Conservation (phyloP, 495 filamentous ascomycete genomes). For the Letharia lupina region DNA sequence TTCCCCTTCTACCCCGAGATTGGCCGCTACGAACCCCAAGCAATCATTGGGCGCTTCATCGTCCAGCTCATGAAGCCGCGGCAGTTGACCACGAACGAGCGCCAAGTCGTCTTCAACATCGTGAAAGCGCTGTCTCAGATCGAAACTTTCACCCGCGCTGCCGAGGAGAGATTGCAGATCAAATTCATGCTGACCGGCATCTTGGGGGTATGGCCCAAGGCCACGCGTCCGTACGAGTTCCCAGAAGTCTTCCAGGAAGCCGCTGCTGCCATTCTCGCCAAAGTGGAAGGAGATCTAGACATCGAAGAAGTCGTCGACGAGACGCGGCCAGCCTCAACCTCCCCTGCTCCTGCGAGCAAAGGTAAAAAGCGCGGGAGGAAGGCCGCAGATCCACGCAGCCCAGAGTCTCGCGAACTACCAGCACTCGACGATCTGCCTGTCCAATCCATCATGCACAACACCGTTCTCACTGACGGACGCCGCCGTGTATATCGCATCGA, state of each 20-base stretch:
- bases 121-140: constrained; percentile 9
- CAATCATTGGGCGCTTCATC: no score
- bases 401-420: background rate
- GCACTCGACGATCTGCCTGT: background rate
- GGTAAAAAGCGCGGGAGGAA: background rate
- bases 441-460: constrained; percentile 21
- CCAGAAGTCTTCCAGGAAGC: constrained; percentile 4
- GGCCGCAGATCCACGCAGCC: background rate
- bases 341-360: no score
- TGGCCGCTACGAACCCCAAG: no score
- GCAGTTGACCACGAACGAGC: constrained; percentile 2
- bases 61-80: background rate
- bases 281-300: background rate
- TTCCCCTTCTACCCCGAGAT: background rate
- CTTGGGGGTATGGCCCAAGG: constrained; percentile 2
- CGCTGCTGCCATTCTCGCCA: background rate
- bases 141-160: background rate
- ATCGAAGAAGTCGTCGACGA: background rate
- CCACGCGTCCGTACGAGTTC: constrained; percentile 3
- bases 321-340: background rate
- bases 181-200: background rate
- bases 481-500: background rate
- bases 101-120: constrained; percentile 8
- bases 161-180: background rate
- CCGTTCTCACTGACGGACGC: background rate